A percentile compares a stretch with the other conserved stretches of the same genome.
These are phyloP conservation scores for Colletotrichum viniferum DNA, from an alignment of 2,329 filamentous ascomycete species.

Conservation along the genomic window DNA sequence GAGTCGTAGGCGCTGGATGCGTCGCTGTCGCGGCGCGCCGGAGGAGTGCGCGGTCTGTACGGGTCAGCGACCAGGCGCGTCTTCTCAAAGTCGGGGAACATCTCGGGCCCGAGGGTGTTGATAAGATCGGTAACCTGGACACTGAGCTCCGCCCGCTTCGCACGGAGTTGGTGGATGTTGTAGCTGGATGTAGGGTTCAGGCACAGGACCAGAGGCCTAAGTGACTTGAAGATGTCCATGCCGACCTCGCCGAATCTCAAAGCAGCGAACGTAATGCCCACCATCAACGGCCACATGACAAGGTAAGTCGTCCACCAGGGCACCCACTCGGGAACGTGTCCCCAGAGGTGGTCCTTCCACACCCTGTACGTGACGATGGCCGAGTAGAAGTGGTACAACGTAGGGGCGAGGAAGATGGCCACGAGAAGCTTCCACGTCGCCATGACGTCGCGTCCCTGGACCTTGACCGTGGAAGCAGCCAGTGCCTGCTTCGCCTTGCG, in stretches of 20 bases:
- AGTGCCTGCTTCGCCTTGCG: slow-evolving; percentile 84
- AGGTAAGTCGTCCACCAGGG: slow-evolving; percentile 79
- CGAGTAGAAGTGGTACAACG: slow-evolving; percentile 83
- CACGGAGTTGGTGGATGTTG: slow-evolving; percentile 78
- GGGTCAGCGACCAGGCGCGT: slow-evolving; percentile 70
- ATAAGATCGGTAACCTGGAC: slow-evolving; percentile 87
- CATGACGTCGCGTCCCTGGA: slow-evolving; percentile 87
- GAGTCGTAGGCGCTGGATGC: slow-evolving; percentile 45
- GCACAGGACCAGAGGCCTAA: slow-evolving; percentile 84
- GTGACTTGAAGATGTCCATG: slow-evolving; percentile 97
- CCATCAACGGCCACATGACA: slow-evolving; percentile 80
- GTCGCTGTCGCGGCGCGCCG: slow-evolving; percentile 51
- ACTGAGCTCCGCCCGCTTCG: slow-evolving; percentile 74
- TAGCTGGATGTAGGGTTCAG: slow-evolving; percentile 85
- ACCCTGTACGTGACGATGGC: slow-evolving; percentile 76
- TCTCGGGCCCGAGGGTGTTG: slow-evolving; percentile 92
- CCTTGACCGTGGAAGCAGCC: slow-evolving; percentile 85
- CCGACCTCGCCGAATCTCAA: slow-evolving; percentile 96
- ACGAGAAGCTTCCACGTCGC: slow-evolving; percentile 94
- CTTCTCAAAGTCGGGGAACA: slow-evolving; percentile 95
- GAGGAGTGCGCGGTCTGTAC: slow-evolving; percentile 29
- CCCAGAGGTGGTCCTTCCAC: slow-evolving; percentile 80
- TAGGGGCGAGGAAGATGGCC: slow-evolving; percentile 81
- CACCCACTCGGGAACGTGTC: slow-evolving; percentile 79
- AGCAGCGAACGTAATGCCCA: slow-evolving; percentile 87